Conservation (phyloP, 768 basidiomycete species). For the Psilocybe subaeruginosa region DNA sequence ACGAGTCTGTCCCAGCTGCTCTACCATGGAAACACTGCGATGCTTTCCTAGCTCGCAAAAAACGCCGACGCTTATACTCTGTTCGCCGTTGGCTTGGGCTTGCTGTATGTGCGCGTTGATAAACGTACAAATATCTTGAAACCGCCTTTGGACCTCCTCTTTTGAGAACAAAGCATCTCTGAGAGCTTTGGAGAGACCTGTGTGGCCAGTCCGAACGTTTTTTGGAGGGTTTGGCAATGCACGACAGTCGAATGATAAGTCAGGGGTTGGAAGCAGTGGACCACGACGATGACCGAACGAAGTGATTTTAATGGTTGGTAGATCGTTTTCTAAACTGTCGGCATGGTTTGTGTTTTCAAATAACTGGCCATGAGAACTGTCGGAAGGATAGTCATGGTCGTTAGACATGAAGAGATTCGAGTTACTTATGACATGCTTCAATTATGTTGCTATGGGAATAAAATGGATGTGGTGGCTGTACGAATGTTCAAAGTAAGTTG, state of each 20-base stretch:
- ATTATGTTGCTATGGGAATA: background rate
- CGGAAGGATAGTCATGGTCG: background rate
- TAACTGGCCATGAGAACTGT: background rate
- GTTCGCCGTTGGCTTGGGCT: slow-evolving; percentile 13
- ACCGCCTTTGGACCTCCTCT: slow-evolving; percentile 20
- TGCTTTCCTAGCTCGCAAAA: slow-evolving; percentile 30
- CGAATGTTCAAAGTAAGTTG: background rate
- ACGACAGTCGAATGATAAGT: slow-evolving; percentile 28
- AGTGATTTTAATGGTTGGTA: slow-evolving; percentile 21
- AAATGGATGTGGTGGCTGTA: slow-evolving; percentile 2
- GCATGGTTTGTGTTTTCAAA: slow-evolving; percentile 14
- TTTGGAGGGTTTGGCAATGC: slow-evolving; percentile 30
- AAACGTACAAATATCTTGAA: slow-evolving; percentile 13
- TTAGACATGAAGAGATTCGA: background rate
- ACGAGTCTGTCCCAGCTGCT: slow-evolving; percentile 22
- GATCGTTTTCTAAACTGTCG: slow-evolving; percentile 15
- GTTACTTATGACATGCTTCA: background rate
- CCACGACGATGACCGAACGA: slow-evolving; percentile 28
- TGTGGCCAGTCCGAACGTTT: slow-evolving; percentile 22
- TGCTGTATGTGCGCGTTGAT: slow-evolving; percentile 15
- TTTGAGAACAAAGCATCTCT: slow-evolving; percentile 25
- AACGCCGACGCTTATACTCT: slow-evolving; percentile 21
- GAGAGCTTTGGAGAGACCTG: slow-evolving; percentile 25
- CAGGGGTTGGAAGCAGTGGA: slow-evolving; percentile 22
- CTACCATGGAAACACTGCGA: slow-evolving; percentile 30